A percentile compares a stretch with the other conserved stretches of the same genome.
These are phyloP conservation scores for Epichloe bromicola DNA, from an alignment of 2,329 filamentous ascomycete species.

Conservation along the genomic window DNA sequence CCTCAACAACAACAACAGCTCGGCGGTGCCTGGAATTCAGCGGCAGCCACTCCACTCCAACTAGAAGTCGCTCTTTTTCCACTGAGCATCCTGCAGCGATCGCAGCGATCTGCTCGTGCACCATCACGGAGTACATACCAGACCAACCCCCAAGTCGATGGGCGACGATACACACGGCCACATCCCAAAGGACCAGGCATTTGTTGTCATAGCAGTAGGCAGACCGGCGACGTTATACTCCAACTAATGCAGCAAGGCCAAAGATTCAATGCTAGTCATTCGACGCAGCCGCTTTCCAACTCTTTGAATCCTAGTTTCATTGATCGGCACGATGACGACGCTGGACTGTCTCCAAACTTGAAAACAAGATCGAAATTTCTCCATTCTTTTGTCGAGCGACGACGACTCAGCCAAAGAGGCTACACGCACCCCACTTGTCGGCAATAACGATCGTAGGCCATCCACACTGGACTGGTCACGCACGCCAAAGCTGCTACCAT, in stretches of 20 bases:
- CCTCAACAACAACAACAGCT: not conserved
- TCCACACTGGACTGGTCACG: not conserved
- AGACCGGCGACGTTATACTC: not conserved
- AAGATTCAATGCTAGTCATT: not conserved
- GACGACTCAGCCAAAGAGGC: conserved; percentile 1
- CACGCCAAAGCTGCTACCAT: conserved; percentile 14
- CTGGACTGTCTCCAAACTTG: not conserved
- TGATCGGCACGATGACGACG: conserved; percentile 6
- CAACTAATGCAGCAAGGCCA: not conserved
- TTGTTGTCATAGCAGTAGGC: not conserved
- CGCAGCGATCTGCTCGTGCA: not conserved
- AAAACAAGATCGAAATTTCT: not conserved
- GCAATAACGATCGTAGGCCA: conserved; percentile 10
- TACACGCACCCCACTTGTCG: conserved; percentile 4
- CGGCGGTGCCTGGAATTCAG: not conserved
- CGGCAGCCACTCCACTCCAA: not conserved
- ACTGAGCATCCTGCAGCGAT: not conserved
- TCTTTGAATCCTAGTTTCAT: not conserved
- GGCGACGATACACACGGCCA: not conserved
- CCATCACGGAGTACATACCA: not conserved
- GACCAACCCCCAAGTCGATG: not conserved
- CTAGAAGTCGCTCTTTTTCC: conserved; percentile 3
- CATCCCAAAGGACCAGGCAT: not conserved
- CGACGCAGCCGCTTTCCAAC: not conserved
- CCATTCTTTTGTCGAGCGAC: conserved; percentile 7